A percentile compares a stretch with the other conserved stretches of the same genome.
These are phyloP conservation scores for Priceomyces medius DNA, from an alignment of 805 yeast genomes.

Conservation along the genomic window DNA sequence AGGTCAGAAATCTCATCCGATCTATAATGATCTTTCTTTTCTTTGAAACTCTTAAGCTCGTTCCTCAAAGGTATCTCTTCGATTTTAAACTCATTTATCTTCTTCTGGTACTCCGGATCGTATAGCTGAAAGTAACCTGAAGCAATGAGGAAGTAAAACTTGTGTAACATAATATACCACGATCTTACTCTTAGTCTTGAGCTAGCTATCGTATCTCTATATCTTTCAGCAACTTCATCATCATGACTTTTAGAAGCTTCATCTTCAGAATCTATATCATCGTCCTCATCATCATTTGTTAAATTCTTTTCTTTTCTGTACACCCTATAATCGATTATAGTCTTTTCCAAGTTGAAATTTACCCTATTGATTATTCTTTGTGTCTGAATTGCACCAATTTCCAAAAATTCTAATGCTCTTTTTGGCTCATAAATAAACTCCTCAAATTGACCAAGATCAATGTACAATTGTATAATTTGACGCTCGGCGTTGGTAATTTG, in stretches of 20 bases:
- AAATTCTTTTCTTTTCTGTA: slow-evolving; percentile 17
- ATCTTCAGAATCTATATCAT: slow-evolving; percentile 17
- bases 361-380: slow-evolving; percentile 25
- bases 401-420: slow-evolving; percentile 50
- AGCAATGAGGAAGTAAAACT: slow-evolving; percentile 75
- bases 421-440: slow-evolving; percentile 58
- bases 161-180: slow-evolving; percentile 66
- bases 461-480: slow-evolving; percentile 38
- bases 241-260: slow-evolving; percentile 5
- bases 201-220: slow-evolving; percentile 25
- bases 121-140: slow-evolving; percentile 62
- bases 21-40: slow-evolving; percentile 6
- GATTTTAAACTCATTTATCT: slow-evolving; percentile 17
- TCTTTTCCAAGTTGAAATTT: slow-evolving; percentile 16
- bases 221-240: slow-evolving; percentile 9
- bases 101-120: slow-evolving; percentile 32
- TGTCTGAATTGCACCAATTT: slow-evolving; percentile 32
- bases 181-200: slow-evolving; percentile 37
- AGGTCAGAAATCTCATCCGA: slow-evolving; percentile 24
- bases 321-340: slow-evolving; percentile 18
- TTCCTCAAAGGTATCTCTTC: slow-evolving; percentile 2
- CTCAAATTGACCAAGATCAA: slow-evolving; percentile 66
- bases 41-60: slow-evolving; percentile 8
- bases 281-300: slow-evolving; percentile 17
- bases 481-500: slow-evolving; percentile 51